Base-by-base conservation (phyloP, 441 rosid genomes). In the Euphorbia celastroides region DNA sequence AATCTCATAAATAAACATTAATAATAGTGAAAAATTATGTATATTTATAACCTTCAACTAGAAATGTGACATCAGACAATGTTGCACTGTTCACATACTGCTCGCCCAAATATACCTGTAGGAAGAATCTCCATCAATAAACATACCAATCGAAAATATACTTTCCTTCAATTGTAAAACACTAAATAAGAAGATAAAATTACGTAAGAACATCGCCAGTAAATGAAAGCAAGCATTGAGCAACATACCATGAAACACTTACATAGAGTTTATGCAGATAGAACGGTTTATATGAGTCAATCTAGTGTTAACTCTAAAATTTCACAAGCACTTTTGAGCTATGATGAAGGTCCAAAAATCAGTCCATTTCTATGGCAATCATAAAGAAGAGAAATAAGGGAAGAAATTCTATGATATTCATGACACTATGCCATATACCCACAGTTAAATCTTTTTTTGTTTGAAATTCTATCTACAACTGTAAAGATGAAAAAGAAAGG, bases 101-200 rank as follows among this genome's bases (percentile, higher is more conserved):
- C 83, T 89, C 97, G 42, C 99, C 99, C 65, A 94, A 78, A 76
- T 92, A 94, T 46, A 94, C 90, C 99, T 94, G 81, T 68, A 72
- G 69, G 68, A 60, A 50, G 38, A 34, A 30, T 23, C 34, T 54
- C 48, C 57, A 60, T 17, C 16, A 7, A 5, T 32, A 52, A 56
- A 42, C 14, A 32, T 42, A 57, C 30, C 7, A 17, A 19, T 36
- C 19, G 6, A 38, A 67, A 57, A 12, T 5, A 27, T 14, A 44
- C 54, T 34, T 13, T 51, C 56, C 56, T 69, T 34, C 28, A 32
- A 38, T 41, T 8, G 16, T 58, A 41, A 20, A 42, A 46, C 66
- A 67, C 46, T 5, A 36, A 27, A 5, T 2, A 56, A 6, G 22
- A 23, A 41, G 64, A 17, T 16, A 59, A 58, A 56, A 22, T 23